A percentile compares a stretch with the other conserved stretches of the same genome.
phyloP scores from a whole-genome alignment of 169 alveolate species.

The Blepharisma undulans region DNA sequence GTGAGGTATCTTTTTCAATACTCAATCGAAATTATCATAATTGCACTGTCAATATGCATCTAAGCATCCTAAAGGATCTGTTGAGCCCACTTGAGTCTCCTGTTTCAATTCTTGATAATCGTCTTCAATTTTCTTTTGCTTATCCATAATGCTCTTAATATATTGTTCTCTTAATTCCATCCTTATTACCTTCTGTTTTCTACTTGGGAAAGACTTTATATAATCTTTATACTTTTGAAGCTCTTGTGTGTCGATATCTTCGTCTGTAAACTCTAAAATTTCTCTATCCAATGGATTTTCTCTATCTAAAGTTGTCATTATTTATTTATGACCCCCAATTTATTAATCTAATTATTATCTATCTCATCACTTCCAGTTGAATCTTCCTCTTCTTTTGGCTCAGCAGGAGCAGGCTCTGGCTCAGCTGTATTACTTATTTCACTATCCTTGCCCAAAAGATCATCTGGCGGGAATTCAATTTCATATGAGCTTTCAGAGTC shows the following conservation, averaged over 20 bases:
- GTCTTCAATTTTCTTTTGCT: neutral
- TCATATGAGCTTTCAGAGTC: neutral
- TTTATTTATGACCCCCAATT: neutral
- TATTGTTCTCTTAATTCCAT: neutral
- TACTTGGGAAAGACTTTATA: neutral
- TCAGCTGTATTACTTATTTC: neutral
- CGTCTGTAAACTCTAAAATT: neutral
- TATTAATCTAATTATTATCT: neutral
- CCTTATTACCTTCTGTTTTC: neutral
- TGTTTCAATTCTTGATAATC: neutral
- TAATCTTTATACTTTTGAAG: neutral
- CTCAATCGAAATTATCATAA: neutral
- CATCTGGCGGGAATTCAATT: neutral
- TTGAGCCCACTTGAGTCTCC: neutral
- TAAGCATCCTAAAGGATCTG: neutral
- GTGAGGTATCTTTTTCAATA: neutral
- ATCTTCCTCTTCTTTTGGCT: neutral
- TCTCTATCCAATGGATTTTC: neutral
- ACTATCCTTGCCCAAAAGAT: neutral
- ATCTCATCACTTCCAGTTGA: neutral
- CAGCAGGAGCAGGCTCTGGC: neutral
- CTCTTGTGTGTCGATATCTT: neutral
- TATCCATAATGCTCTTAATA: neutral
- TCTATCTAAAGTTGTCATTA: neutral
- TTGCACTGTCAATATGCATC: neutral